Percentiles rank a stretch among this genome's conserved stretches.
phyloP scores from a whole-genome alignment of 129 eudicot species.

The Flaveria brownii region DNA sequence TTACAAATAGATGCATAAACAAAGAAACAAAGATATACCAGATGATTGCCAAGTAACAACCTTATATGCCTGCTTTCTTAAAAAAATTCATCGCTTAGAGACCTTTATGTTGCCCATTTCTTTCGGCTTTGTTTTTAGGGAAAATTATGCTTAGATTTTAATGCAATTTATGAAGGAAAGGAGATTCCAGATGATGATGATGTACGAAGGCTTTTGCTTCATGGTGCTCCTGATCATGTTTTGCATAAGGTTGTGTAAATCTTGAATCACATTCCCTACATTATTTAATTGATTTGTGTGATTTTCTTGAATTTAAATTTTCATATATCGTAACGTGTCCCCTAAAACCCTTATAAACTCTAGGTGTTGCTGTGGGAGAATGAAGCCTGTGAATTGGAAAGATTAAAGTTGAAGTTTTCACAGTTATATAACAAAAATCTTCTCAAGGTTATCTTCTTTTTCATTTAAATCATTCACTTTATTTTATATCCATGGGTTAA shows the following conservation, averaged over 20 bases:
- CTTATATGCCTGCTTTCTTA: no score
- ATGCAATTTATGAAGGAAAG: constrained; percentile 49
- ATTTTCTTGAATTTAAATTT: neutral
- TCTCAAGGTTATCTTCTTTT: constrained; percentile 45
- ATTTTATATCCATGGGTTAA: neutral
- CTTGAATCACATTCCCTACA: no score
- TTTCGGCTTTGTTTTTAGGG: neutral
- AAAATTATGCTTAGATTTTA: neutral
- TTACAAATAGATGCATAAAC: no score
- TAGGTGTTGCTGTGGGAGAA: constrained; percentile 75
- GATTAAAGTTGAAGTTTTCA: constrained; percentile 71
- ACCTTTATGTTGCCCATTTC: no score
- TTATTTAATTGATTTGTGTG: no score
- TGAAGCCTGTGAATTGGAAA: constrained; percentile 57
- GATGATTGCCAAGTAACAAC: no score
- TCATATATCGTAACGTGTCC: neutral
- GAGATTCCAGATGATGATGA: constrained; percentile 63
- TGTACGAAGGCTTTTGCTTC: constrained; percentile 53
- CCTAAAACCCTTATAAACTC: constrained; percentile 11
- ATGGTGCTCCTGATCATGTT: constrained; percentile 73
- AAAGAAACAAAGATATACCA: no score
- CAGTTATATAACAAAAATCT: constrained; percentile 70
- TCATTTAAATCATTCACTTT: neutral
- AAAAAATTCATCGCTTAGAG: no score
- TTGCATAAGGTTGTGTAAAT: constrained; percentile 48